Base-by-base conservation (phyloP, 78 protist species). In the Dictyostelium capitatum region DNA sequence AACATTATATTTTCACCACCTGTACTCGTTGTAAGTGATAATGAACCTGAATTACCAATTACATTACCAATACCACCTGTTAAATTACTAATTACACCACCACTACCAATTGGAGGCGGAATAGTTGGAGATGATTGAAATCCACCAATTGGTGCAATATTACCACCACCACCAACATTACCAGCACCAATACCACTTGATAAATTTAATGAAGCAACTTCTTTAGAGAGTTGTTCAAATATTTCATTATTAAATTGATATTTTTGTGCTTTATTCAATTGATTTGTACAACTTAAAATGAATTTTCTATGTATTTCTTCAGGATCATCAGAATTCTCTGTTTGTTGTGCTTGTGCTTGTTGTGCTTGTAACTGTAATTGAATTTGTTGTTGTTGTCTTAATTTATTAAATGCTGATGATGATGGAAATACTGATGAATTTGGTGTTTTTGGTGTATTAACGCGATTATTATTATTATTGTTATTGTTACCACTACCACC, bases 191-290 rank as follows among this genome's bases (percentile, higher is more conserved):
- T 37, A 2, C 23, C 28, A 53, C 59, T 14, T 10, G 56, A 73
- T 2, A 54, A 17, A n/a, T 73, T 73, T 17, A 32, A 19, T 19
- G 79, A 17, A 46, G 92, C n/a, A 11, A 69, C 82, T 47, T 85
- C 92, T 62, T 19, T 85, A 47, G 25, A 50, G 6, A 85, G 30
- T 48, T 85, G 70, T 9, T 85, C 92, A 75, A 85, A 85, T 20
- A 85, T 19, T 59, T 85, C 92, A 57, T 4, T 25, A 47, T 85
- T 43, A 9, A 74, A 75, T 59, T 85, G 92, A 47, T 85, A 85
- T 59, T 85, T 85, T 37, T 85, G 92, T 17, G 92, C 82, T 47
- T 85, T 85, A 70, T 85, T 85, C 25, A 85, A 47, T 46, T 73
- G 77, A 47, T 59, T 85, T 25, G 92, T 65, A 75, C 92, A 85